These are phyloP conservation scores for Mentha longifolia DNA, from an alignment of 257 asterid species.

Conservation along the genomic window DNA sequence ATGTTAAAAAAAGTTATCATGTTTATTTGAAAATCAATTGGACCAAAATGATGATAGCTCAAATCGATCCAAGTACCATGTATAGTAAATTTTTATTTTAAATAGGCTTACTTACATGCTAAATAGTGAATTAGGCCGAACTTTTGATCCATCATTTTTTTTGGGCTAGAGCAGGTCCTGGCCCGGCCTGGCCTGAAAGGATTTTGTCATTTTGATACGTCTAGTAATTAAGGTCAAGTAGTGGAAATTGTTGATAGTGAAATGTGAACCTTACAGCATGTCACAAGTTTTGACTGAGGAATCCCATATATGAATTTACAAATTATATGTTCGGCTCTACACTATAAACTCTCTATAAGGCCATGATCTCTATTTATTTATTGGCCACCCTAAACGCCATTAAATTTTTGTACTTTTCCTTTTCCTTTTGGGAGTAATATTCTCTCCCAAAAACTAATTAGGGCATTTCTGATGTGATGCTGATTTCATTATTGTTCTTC, in stretches of 20 bases:
- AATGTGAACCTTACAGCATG: background rate
- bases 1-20: too few species aligned
- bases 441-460: background rate
- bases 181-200: too few species aligned
- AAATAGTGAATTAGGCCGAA: too few species aligned
- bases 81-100: too few species aligned
- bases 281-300: background rate
- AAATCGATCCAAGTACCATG: too few species aligned
- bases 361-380: conserved; percentile 1
- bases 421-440: conserved; percentile 9
- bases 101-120: too few species aligned
- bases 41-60: too few species aligned
- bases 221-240: background rate
- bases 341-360: background rate
- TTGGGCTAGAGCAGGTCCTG: too few species aligned
- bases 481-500: background rate
- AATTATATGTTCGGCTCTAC: conserved; percentile 15
- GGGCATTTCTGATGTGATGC: background rate
- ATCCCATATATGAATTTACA: conserved; percentile 3
- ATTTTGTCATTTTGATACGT: too few species aligned
- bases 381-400: conserved; percentile 12
- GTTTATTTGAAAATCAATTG: too few species aligned
- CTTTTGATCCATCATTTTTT: too few species aligned
- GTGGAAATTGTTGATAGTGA: background rate
- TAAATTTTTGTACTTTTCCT: conserved; percentile 14